phyloP scores from a whole-genome alignment of 1,284 basidiomycete species.

The Ceratobasidium sp. region DNA sequence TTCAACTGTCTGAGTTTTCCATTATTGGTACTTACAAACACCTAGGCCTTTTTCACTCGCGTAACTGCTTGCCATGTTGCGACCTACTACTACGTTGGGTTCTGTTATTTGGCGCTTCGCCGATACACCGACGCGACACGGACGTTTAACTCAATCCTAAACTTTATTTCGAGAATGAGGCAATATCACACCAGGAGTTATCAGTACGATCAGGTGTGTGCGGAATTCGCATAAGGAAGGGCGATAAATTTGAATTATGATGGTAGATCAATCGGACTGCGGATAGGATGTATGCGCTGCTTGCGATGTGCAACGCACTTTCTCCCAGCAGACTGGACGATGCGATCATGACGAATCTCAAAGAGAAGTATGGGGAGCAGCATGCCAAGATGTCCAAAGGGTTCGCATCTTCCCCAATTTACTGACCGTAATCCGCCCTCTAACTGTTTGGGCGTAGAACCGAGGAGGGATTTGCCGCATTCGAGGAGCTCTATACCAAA shows the following conservation, averaged over 20 bases:
- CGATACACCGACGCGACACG: constrained; percentile 96
- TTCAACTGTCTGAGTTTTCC: constrained; percentile 43
- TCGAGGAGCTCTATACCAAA: constrained; percentile 93
- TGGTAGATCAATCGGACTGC: constrained; percentile 92
- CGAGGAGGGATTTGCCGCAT: constrained; percentile 78
- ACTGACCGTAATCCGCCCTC: not conserved
- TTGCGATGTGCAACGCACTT: constrained; percentile 91
- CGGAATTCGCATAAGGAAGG: too few species aligned
- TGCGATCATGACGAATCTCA: constrained; percentile 90
- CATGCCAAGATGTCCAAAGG: constrained; percentile 84
- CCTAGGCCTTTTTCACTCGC: constrained; percentile 82
- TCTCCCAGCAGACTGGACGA: constrained; percentile 92
- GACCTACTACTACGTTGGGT: constrained; percentile 94
- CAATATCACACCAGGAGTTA: constrained; percentile 96
- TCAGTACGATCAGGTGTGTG: constrained; percentile 87
- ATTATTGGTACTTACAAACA: not conserved
- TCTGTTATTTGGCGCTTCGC: constrained; percentile 94
- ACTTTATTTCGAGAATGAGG: constrained; percentile 91
- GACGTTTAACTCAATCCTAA: constrained; percentile 89
- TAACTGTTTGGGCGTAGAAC: constrained; percentile 55
- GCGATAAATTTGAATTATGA: not conserved
- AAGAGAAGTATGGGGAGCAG: constrained; percentile 93
- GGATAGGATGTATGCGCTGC: constrained; percentile 96
- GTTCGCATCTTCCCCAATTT: constrained; percentile 59
- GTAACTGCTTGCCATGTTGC: constrained; percentile 95